These are phyloP conservation scores for Emmonsia crescens DNA, from an alignment of 2,329 filamentous ascomycete species.

Conservation along the genomic window DNA sequence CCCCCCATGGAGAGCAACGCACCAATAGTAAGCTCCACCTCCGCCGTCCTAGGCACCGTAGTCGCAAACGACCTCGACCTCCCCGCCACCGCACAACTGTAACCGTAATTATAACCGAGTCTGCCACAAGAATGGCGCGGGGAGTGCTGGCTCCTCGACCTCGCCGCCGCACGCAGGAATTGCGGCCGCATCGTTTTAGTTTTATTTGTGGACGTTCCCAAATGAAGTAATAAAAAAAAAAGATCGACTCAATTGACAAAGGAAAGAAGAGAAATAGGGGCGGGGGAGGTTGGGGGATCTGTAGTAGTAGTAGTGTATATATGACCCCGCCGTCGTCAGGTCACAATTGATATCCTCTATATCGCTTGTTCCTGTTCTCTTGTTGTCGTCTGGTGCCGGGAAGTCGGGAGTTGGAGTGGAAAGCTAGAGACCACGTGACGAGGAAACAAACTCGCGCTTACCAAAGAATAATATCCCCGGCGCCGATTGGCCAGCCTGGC, in stretches of 20 bases:
- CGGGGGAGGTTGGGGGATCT: conserved; percentile 3
- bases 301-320: neutral
- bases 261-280: conserved; percentile 9
- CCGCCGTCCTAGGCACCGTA: conserved; percentile 65
- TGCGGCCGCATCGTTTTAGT: conserved; percentile 51
- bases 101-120: conserved; percentile 32
- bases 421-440: neutral
- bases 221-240: conserved; percentile 6
- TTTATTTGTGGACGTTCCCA: conserved; percentile 10
- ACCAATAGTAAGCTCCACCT: conserved; percentile 97
- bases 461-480: conserved; percentile 25
- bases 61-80: conserved; percentile 62
- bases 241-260: conserved; percentile 10
- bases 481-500: conserved; percentile 28
- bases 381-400: neutral
- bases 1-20: conserved; percentile 24
- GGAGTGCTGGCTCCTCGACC: conserved; percentile 40
- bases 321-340: neutral
- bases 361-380: neutral
- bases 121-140: conserved; percentile 23
- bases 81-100: conserved; percentile 40
- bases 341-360: neutral
- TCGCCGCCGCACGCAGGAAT: conserved; percentile 51
- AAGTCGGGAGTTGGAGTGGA: neutral
- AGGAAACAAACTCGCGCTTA: conserved; percentile 10